Percentiles rank a stretch among this genome's conserved stretches.
These are phyloP conservation scores for Dictyostelium intermedium DNA, from an alignment of 78 protist genomes.

Conservation along the genomic window DNA sequence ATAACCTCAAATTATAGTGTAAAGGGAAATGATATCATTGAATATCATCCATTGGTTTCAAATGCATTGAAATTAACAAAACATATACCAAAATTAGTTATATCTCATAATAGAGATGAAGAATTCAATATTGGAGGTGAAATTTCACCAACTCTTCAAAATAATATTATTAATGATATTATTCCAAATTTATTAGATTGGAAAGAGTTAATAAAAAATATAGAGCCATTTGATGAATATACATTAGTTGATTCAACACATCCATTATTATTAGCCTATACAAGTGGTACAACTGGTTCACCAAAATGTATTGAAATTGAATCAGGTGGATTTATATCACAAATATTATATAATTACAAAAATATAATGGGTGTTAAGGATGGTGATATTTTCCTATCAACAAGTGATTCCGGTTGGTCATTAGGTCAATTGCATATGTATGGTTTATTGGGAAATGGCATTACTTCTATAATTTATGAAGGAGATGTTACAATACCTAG, in stretches of 20 bases:
- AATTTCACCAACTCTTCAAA: background rate
- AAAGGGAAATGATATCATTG: background rate
- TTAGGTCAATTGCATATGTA: slow-evolving; percentile 53
- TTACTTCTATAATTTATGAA: slow-evolving; percentile 70
- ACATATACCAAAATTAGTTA: background rate
- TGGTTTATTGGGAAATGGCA: slow-evolving; percentile 18
- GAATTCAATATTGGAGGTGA: background rate
- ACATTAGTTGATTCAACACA: slow-evolving; percentile 68
- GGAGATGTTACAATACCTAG: slow-evolving; percentile 75
- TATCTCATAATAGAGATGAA: slow-evolving; percentile 2
- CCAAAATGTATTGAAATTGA: slow-evolving; percentile 51
- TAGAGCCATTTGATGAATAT: background rate
- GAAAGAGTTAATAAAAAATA: background rate
- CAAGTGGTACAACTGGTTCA: slow-evolving; percentile 90
- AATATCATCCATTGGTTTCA: background rate
- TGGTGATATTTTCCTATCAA: background rate
- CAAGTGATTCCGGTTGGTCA: slow-evolving; percentile 17
- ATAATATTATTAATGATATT: background rate
- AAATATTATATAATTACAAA: slow-evolving; percentile 16
- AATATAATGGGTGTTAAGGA: background rate
- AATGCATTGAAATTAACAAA: slow-evolving; percentile 16
- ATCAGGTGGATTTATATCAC: slow-evolving; percentile 51
- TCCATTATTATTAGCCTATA: slow-evolving; percentile 90
- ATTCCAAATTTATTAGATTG: slow-evolving; percentile 14
- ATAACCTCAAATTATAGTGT: slow-evolving; percentile 59